These are phyloP conservation scores for Penicillium sp. DNA, from an alignment of 2,329 filamentous ascomycete genomes.

Conservation along the genomic window DNA sequence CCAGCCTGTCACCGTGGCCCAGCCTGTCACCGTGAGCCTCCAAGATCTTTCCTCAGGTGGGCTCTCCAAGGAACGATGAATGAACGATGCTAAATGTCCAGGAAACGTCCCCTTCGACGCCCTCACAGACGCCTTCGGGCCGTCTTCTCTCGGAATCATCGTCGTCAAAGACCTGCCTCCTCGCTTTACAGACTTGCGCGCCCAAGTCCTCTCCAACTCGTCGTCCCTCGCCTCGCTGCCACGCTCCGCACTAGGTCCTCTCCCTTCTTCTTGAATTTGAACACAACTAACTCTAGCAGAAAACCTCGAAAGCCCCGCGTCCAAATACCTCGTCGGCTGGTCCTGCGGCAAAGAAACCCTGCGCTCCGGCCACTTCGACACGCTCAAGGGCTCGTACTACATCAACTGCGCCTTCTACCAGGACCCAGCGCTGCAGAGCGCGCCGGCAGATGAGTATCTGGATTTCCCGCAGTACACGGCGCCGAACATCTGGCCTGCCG, in stretches of 20 bases:
- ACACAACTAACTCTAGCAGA: slow-evolving; percentile 32
- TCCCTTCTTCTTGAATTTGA: slow-evolving; percentile 38
- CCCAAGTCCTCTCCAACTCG: slow-evolving; percentile 74
- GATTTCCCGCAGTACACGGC: slow-evolving; percentile 83
- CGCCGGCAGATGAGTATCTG: slow-evolving; percentile 32
- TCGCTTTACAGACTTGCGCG: slow-evolving; percentile 67
- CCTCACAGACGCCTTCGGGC: slow-evolving; percentile 71
- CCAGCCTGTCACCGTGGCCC: slow-evolving; percentile 45
- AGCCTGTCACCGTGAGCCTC: slow-evolving; percentile 47
- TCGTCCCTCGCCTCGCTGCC: slow-evolving; percentile 85
- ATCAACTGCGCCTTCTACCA: slow-evolving; percentile 58
- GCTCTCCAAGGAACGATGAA: neutral
- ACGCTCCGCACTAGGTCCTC: slow-evolving; percentile 62
- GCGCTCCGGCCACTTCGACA: slow-evolving; percentile 59
- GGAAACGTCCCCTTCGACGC: slow-evolving; percentile 42
- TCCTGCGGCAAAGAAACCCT: slow-evolving; percentile 62
- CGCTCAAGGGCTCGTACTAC: slow-evolving; percentile 62
- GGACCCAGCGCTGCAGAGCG: slow-evolving; percentile 32
- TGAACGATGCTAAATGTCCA: slow-evolving; percentile 6
- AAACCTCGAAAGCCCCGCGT: slow-evolving; percentile 39
- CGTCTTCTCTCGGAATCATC: slow-evolving; percentile 84
- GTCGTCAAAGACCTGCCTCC: slow-evolving; percentile 81
- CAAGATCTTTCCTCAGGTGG: slow-evolving; percentile 47
- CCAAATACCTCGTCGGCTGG: slow-evolving; percentile 62
- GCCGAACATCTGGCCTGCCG: slow-evolving; percentile 81